These are phyloP conservation scores for Euphorbia tirucalli DNA, from an alignment of 345 rosid species.

Conservation along the genomic window DNA sequence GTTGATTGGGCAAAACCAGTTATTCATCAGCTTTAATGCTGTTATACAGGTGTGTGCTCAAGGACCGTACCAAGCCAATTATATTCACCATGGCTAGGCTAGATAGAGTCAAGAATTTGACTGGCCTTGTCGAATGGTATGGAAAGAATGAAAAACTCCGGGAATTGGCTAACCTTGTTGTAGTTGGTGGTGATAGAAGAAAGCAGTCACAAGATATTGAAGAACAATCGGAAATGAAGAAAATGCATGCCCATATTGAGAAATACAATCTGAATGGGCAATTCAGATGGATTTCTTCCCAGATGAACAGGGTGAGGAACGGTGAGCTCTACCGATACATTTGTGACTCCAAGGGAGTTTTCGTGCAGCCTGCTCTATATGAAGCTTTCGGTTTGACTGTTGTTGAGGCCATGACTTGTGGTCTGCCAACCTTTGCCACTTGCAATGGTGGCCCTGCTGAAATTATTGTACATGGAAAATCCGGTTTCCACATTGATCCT, in stretches of 20 bases:
- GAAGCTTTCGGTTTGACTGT: slow-evolving; percentile 91
- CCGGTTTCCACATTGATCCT: slow-evolving; percentile 87
- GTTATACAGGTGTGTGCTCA: slow-evolving; percentile 62
- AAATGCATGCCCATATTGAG: slow-evolving; percentile 62
- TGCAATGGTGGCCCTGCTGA: slow-evolving; percentile 96
- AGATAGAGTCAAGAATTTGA: slow-evolving; percentile 85
- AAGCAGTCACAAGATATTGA: slow-evolving; percentile 87
- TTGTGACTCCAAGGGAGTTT: slow-evolving; percentile 79
- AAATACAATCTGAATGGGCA: slow-evolving; percentile 69
- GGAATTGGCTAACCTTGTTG: slow-evolving; percentile 75
- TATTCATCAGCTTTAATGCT: not conserved
- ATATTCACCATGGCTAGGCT: slow-evolving; percentile 94
- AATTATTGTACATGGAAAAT: slow-evolving; percentile 82
- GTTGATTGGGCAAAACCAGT: not conserved
- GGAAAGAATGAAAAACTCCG: slow-evolving; percentile 71
- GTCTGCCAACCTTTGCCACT: slow-evolving; percentile 82
- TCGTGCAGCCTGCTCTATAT: slow-evolving; percentile 82
- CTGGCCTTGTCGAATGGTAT: slow-evolving; percentile 93
- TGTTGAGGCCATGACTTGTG: slow-evolving; percentile 88
- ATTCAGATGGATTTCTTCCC: slow-evolving; percentile 88
- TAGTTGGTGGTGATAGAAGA: slow-evolving; percentile 88
- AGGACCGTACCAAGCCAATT: slow-evolving; percentile 79
- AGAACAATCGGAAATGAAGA: slow-evolving; percentile 94
- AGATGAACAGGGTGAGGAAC: slow-evolving; percentile 83
- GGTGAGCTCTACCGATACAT: slow-evolving; percentile 79